Evolutionary conservation across 2,329 filamentous ascomycete genomes (phyloP).

Genomic region (Pseudocercospora cruenta): DNA sequence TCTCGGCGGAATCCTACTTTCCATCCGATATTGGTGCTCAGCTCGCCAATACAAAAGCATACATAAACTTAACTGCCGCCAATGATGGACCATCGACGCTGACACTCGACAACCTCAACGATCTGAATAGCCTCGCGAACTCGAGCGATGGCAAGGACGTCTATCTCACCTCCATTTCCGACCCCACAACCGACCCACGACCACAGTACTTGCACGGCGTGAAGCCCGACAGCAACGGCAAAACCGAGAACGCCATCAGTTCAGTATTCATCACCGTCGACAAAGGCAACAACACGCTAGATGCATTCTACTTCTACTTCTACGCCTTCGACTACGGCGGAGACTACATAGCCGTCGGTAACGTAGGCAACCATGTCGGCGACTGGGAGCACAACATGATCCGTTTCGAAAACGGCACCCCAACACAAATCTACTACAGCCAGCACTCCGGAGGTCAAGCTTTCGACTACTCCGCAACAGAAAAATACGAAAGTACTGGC

Average conservation of each 20-base stretch:
- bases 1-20: conserved; percentile 47
- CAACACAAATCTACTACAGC: conserved; percentile 63
- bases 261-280: conserved; percentile 62
- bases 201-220: conserved; percentile 56
- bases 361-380: conserved; percentile 61
- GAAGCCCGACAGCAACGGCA: conserved; percentile 55
- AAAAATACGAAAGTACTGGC: conserved; percentile 51
- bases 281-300: conserved; percentile 56
- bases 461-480: conserved; percentile 60
- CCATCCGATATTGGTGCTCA: conserved; percentile 50
- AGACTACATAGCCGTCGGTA: conserved; percentile 29
- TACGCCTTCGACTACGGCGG: conserved; percentile 59
- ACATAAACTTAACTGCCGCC: conserved; percentile 37
- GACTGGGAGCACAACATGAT: conserved; percentile 68
- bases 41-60: conserved; percentile 46
- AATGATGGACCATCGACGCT: conserved; percentile 40
- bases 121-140: conserved; percentile 46
- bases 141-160: conserved; percentile 37
- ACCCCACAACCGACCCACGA: conserved; percentile 36
- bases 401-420: conserved; percentile 61
- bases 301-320: conserved; percentile 68
- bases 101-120: conserved; percentile 47
- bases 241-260: conserved; percentile 55
- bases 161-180: conserved; percentile 51
- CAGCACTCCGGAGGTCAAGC: conserved; percentile 67